A percentile compares a stretch with the other conserved stretches of the same genome.
phyloP scores from a whole-genome alignment of 2,329 filamentous ascomycete species.

The Calycina marina region DNA sequence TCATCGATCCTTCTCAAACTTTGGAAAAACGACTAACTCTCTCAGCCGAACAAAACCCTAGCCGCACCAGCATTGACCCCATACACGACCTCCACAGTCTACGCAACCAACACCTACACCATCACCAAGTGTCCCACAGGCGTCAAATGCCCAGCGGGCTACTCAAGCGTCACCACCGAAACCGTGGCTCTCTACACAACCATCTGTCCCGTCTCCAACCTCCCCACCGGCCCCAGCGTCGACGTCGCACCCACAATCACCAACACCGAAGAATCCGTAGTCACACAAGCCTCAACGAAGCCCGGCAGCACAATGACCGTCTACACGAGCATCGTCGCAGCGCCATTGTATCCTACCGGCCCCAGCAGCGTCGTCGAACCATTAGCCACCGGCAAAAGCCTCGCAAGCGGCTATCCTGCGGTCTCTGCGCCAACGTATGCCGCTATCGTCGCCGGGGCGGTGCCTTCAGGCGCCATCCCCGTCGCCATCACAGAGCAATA shows the following conservation, averaged over 20 bases:
- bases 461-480: background rate
- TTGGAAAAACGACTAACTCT: background rate
- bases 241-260: constrained; percentile 1
- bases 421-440: background rate
- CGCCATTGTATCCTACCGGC: constrained; percentile 5
- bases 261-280: background rate
- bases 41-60: background rate
- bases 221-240: background rate
- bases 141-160: constrained; percentile 14
- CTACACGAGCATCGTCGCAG: constrained; percentile 6
- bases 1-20: background rate
- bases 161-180: constrained; percentile 14
- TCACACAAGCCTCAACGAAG: background rate
- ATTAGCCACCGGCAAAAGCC: background rate
- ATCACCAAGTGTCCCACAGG: constrained; percentile 16
- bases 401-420: too few relatives aligned
- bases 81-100: constrained; percentile 14
- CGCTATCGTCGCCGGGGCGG: background rate
- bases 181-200: constrained; percentile 16
- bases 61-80: background rate
- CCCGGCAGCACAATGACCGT: constrained; percentile 4
- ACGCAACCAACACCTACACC: constrained; percentile 13
- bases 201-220: constrained; percentile 15
- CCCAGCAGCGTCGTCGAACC: background rate
- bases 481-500: background rate